Percentiles rank a stretch among this genome's conserved stretches.
These are phyloP conservation scores for Oidiodendron maius DNA, from an alignment of 495 filamentous ascomycete genomes.

Conservation along the genomic window DNA sequence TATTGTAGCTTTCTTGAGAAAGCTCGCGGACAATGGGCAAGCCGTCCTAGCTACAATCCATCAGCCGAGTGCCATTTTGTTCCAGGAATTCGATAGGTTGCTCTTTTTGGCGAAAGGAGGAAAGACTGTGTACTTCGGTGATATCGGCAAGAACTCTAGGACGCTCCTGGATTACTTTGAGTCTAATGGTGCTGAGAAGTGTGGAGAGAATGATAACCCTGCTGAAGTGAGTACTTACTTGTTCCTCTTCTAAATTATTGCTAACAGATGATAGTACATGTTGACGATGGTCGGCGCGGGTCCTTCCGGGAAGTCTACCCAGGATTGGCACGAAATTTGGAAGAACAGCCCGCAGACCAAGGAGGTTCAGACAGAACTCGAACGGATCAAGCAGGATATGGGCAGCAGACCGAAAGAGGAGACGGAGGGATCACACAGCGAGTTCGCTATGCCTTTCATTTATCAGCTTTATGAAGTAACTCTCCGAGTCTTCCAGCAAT, in stretches of 20 bases:
- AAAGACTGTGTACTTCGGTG: slow-evolving; percentile 75
- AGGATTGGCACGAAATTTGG: slow-evolving; percentile 82
- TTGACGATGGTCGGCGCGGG: slow-evolving; percentile 21
- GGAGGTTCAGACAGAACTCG: slow-evolving; percentile 61
- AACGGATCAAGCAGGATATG: slow-evolving; percentile 56
- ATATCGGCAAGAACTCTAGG: slow-evolving; percentile 63
- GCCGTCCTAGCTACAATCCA: slow-evolving; percentile 92
- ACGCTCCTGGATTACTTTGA: slow-evolving; percentile 67
- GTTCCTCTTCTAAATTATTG: slow-evolving; percentile 5
- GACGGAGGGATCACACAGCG: slow-evolving; percentile 32
- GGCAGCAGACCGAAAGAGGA: slow-evolving; percentile 57
- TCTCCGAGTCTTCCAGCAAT: slow-evolving; percentile 47
- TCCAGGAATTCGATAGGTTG: slow-evolving; percentile 85
- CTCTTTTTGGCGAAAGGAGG: slow-evolving; percentile 71
- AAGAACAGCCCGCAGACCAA: slow-evolving; percentile 60
- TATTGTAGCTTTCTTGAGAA: slow-evolving; percentile 71
- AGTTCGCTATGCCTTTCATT: slow-evolving; percentile 51
- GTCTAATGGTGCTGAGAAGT: slow-evolving; percentile 63
- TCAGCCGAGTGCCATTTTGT: slow-evolving; percentile 84
- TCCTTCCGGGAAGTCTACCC: slow-evolving; percentile 23
- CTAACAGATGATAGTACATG: slow-evolving; percentile 3
- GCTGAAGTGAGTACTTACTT: slow-evolving; percentile 17
- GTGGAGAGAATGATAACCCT: slow-evolving; percentile 67
- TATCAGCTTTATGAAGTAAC: slow-evolving; percentile 44
- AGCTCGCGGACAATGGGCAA: slow-evolving; percentile 77